These are phyloP conservation scores for Russula virescens DNA, from an alignment of 768 basidiomycete genomes.

Conservation along the genomic window DNA sequence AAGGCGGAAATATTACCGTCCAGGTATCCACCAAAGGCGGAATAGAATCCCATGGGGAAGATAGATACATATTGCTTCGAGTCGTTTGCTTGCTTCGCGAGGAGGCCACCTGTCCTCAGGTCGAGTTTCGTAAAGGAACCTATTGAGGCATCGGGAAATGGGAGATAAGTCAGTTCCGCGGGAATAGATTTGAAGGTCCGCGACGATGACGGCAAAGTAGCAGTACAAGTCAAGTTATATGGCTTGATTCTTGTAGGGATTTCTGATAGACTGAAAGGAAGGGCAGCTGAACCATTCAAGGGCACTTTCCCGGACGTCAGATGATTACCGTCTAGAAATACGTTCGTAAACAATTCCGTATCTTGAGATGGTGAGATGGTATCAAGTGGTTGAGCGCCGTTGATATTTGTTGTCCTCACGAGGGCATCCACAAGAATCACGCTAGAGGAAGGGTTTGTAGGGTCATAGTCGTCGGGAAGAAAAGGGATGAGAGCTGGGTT, in stretches of 20 bases:
- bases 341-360: conserved; percentile 28
- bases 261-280: conserved; percentile 32
- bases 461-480: conserved; percentile 35
- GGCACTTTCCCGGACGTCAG: conserved; percentile 31
- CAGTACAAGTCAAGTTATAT: conserved; percentile 35
- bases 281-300: conserved; percentile 36
- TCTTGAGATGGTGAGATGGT: conserved; percentile 17
- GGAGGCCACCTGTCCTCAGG: conserved; percentile 39
- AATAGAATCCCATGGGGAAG: conserved; percentile 73
- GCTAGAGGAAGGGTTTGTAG: conserved; percentile 13
- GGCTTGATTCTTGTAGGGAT: conserved; percentile 30
- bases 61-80: conserved; percentile 34
- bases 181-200: conserved; percentile 33
- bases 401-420: conserved; percentile 34
- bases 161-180: conserved; percentile 38
- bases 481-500: conserved; percentile 44
- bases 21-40: conserved; percentile 51
- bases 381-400: conserved; percentile 33
- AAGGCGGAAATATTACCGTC: conserved; percentile 47
- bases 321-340: conserved; percentile 29
- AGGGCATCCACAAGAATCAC: conserved; percentile 37
- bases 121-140: conserved; percentile 46
- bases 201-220: conserved; percentile 21
- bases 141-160: conserved; percentile 30
- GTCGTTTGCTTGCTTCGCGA: conserved; percentile 33